Percentiles rank a stretch among this genome's conserved stretches.
These are phyloP conservation scores for Phytophthora palmivora DNA, from an alignment of 352 stramenopile species.

Conservation along the genomic window DNA sequence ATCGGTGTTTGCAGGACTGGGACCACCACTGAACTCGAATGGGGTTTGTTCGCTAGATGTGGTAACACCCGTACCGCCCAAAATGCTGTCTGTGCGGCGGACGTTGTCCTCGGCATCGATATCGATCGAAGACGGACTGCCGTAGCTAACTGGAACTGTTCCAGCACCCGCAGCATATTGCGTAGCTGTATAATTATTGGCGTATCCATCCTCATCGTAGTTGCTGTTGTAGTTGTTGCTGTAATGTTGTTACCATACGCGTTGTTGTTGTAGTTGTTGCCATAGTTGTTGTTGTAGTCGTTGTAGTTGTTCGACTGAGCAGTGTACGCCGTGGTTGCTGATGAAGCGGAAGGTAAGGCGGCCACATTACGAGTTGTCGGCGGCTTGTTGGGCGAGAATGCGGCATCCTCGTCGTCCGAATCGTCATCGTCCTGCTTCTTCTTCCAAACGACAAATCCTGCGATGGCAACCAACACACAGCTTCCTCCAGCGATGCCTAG, in stretches of 20 bases:
- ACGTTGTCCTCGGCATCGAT: conserved; percentile 32
- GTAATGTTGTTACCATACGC: conserved; percentile 25
- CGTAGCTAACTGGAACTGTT: conserved; percentile 46
- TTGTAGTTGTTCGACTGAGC: conserved; percentile 31
- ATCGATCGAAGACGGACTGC: conserved; percentile 57
- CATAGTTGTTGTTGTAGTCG: conserved; percentile 34
- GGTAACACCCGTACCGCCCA: conserved; percentile 40
- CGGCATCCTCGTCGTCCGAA: conserved; percentile 60
- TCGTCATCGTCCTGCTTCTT: conserved; percentile 65
- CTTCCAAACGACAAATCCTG: conserved; percentile 71
- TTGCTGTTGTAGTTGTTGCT: conserved; percentile 19
- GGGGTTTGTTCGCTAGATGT: conserved; percentile 26
- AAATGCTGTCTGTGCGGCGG: conserved; percentile 50
- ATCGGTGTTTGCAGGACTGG: conserved; percentile 38
- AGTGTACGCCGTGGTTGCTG: conserved; percentile 37
- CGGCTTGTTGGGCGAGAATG: conserved; percentile 39
- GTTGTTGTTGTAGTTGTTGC: conserved; percentile 17
- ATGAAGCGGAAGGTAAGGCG: conserved; percentile 22
- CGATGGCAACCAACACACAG: conserved; percentile 52
- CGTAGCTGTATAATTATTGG: conserved; percentile 3
- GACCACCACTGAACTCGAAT: conserved; percentile 43
- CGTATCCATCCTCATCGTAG: too few species aligned
- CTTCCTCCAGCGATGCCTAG: conserved; percentile 52
- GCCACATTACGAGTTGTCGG: conserved; percentile 19
- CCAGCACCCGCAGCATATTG: conserved; percentile 35